These are phyloP conservation scores for Backusella sp. DNA, from an alignment of 192 early-diverging fungal species.

Conservation along the genomic window DNA sequence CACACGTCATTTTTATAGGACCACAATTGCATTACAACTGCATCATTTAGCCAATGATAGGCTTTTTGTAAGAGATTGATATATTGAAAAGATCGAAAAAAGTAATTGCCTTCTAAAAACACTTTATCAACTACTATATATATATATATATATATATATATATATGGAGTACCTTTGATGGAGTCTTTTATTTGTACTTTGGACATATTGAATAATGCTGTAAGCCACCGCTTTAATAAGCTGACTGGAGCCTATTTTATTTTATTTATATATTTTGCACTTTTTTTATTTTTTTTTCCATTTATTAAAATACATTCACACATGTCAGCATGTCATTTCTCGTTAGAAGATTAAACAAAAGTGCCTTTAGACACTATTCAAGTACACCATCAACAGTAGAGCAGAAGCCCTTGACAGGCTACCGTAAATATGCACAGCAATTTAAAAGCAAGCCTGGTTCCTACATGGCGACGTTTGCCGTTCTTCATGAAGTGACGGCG, in stretches of 20 bases:
- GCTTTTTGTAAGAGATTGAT: background rate
- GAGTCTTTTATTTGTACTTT: background rate
- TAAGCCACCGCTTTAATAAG: background rate
- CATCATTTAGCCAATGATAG: background rate
- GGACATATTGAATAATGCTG: background rate
- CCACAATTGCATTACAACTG: background rate
- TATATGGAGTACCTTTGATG: background rate
- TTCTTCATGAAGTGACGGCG: slow-evolving; percentile 90
- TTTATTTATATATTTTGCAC: background rate
- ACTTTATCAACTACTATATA: background rate
- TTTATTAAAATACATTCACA: background rate
- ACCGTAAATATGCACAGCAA: slow-evolving; percentile 50
- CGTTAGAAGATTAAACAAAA: background rate
- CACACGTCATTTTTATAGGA: background rate
- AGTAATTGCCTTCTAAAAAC: too few species aligned
- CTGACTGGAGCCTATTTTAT: background rate
- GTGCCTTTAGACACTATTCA: background rate
- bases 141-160: too few species aligned
- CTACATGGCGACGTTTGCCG: slow-evolving; percentile 69
- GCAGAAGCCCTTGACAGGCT: slow-evolving; percentile 37
- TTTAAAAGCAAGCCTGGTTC: slow-evolving; percentile 68
- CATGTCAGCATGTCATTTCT: background rate
- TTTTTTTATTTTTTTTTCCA: background rate
- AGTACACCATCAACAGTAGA: background rate
- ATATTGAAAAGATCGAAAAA: too few species aligned